Percentiles rank a stretch among this genome's conserved stretches.
These are phyloP conservation scores for Polygonum maritimum DNA, from an alignment of 148 eudicot genomes.

Conservation along the genomic window DNA sequence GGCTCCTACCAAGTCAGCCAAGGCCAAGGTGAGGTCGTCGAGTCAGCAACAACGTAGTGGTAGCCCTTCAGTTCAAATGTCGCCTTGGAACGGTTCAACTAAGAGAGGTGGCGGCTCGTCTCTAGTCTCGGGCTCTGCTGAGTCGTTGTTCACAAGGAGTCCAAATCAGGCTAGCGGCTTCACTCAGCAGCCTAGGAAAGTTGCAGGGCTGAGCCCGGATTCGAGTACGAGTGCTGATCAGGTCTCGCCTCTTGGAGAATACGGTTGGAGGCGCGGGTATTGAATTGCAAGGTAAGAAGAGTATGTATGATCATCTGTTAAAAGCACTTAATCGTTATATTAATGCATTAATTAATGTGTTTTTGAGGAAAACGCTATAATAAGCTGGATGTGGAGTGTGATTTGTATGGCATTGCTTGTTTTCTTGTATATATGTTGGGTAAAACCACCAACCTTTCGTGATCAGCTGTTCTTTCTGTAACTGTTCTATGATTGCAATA, in stretches of 20 bases:
- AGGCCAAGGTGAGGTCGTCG: not conserved
- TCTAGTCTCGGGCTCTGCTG: not conserved
- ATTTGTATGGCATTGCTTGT: constrained; percentile 2
- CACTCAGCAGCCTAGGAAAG: constrained; percentile 28
- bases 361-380: not conserved
- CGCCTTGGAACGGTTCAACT: constrained; percentile 4
- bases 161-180: constrained; percentile 27
- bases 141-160: constrained; percentile 27
- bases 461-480: too few species aligned
- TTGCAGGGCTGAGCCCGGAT: constrained; percentile 54
- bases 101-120: not conserved
- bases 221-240: constrained; percentile 24
- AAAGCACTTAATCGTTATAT: not conserved
- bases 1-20: constrained; percentile 12
- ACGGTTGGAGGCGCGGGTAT: constrained; percentile 23
- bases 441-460: not conserved
- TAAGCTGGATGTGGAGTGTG: not conserved
- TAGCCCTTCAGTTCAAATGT: constrained; percentile 1
- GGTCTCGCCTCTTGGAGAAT: not conserved
- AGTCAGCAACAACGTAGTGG: not conserved
- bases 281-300: constrained; percentile 12
- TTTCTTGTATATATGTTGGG: constrained; percentile 3
- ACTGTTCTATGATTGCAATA: too few species aligned
- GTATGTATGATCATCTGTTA: not conserved
- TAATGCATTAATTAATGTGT: not conserved